Conservation (phyloP, 2,329 filamentous ascomycete genomes). For the Bipolaris victoriae region DNA sequence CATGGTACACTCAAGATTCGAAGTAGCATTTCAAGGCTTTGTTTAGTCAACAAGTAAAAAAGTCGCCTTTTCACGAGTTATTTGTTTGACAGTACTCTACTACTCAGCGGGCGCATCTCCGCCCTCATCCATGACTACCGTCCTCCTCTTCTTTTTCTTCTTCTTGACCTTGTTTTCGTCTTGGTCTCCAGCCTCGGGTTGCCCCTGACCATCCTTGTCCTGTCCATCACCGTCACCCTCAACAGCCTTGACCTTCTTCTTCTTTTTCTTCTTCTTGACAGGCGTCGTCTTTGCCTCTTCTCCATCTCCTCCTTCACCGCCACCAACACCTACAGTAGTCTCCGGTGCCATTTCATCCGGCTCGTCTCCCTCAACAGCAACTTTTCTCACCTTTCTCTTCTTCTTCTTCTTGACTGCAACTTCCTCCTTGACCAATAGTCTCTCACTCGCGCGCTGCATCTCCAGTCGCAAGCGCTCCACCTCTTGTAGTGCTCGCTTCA, state of each 20-base stretch:
- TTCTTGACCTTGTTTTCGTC: slow-evolving; percentile 47
- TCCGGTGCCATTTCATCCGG: slow-evolving; percentile 51
- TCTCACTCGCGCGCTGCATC: slow-evolving; percentile 83
- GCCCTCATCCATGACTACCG: slow-evolving; percentile 42
- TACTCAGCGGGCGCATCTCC: slow-evolving; percentile 17
- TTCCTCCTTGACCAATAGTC: slow-evolving; percentile 72
- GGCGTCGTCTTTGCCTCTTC: slow-evolving; percentile 20
- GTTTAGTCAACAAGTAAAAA: neutral
- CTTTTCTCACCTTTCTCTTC: slow-evolving; percentile 57
- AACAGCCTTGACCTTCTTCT: slow-evolving; percentile 48
- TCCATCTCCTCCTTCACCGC: slow-evolving; percentile 16
- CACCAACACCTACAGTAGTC: slow-evolving; percentile 39
- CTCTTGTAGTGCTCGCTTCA: slow-evolving; percentile 85
- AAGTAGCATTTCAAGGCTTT: slow-evolving; percentile 3
- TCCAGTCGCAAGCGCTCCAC: slow-evolving; percentile 85
- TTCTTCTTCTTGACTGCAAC: slow-evolving; percentile 69
- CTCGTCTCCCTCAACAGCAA: slow-evolving; percentile 60
- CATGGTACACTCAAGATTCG: slow-evolving; percentile 4
- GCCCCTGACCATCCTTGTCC: slow-evolving; percentile 14
- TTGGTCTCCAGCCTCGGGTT: slow-evolving; percentile 27
- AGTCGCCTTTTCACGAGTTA: too few species aligned
- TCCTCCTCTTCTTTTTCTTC: slow-evolving; percentile 52
- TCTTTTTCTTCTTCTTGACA: slow-evolving; percentile 52
- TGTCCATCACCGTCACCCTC: slow-evolving; percentile 19
- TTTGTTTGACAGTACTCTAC: neutral